Base-by-base conservation (phyloP, 1,284 basidiomycete genomes). In the Ustilago nuda region DNA sequence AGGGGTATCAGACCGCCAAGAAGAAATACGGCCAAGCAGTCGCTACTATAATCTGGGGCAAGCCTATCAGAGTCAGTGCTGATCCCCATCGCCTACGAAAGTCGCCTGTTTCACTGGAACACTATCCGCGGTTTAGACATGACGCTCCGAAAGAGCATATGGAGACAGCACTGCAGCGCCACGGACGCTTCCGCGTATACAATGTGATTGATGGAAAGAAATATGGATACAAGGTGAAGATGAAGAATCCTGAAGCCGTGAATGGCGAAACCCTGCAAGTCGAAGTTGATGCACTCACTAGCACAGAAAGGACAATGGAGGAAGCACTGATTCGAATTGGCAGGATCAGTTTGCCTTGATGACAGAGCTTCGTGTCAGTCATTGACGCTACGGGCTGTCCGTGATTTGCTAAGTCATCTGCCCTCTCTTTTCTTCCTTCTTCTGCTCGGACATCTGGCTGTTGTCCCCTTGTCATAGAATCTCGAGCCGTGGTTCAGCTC, bases 101-200 rank as follows among this genome's bases (percentile, higher is more conserved):
- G 51, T 9, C 4, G 9, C 3, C 3, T 13, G 12, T 41, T 8
- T 13, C 17, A n/a, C 30, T 65, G 19, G 3, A 23, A 8, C 6
- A 17, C 1, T 65, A 66, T 35, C 52, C 48, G 11, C 48, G 63
- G 15, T 35, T 66, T 17, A 30, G 6, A 27, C 8, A 33, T 2
- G 9, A 8, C 11, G 32, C 48, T 13, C 17, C 53, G 9, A 36
- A 50, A 9, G n/a, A n/a, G 0, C n/a, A 61, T 3, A 27, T 27
- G 48, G 57, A 61, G 57, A 50, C 56, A 2, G 8, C 52, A 7
- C 48, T 67, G 15, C 65, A 67, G 39, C 17, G 12, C 4, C 13
- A 43, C 11, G 66, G 66, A 12, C 50, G 39, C 1, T 50, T 67
- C 33, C 48, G 55, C 17, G 39, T 57, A 19, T 67, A 67, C 36